Evolutionary conservation across 129 eudicot genomes (phyloP), one percentile per base, ranked within the genome.

Genomic region (Heracleum sosnowskyi): DNA sequence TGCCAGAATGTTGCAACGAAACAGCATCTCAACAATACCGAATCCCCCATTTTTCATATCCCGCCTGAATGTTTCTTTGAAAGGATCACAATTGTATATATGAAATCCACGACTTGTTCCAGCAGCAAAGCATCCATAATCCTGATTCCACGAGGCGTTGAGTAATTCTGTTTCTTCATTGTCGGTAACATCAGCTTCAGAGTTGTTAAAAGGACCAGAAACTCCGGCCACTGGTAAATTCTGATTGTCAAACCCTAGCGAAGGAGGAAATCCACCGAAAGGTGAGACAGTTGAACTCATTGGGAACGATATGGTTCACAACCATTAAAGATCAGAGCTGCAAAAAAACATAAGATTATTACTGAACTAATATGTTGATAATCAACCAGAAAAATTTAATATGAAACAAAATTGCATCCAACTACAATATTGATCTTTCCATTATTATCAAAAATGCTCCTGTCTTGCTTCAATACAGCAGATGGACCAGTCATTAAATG

Each of bases 1-100:
- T 2, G 96, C 98, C 1, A 91, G 87, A 49, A 91, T 91, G 75
- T 94, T 94, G 57, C 92, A 91, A 6, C 97, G 85, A 76, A 91
- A 94, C 11, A 94, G 88, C 98, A 94, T 94, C 89, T 91, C 97
- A 26, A 91, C 97, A 22, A 84, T 77, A 26, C 89, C 92, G 40
- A 94, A 78, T 0, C 97, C 98, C 8, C 96, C 97, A n/a, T 93
- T 96, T 81, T 24, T 88, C 96, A 24, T 88, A 94, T 73, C 96
- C 39, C 98, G 85, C 4, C 97, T 87, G 70, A 89, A 94, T 22
- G 88, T 76, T 86, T 94, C 96, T 26, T 88, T 85, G 41, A 82
- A 91, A 13, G 98, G 98, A 49, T 94, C 93, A 77, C 96, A 91
- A 47, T 90, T 90, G 79, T 82, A 90, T 44, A 90, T 87, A 42